Percentiles rank a stretch among this genome's conserved stretches.
These are phyloP conservation scores for Yamadazyma sp. DNA, from an alignment of 805 yeast genomes.

Conservation along the genomic window DNA sequence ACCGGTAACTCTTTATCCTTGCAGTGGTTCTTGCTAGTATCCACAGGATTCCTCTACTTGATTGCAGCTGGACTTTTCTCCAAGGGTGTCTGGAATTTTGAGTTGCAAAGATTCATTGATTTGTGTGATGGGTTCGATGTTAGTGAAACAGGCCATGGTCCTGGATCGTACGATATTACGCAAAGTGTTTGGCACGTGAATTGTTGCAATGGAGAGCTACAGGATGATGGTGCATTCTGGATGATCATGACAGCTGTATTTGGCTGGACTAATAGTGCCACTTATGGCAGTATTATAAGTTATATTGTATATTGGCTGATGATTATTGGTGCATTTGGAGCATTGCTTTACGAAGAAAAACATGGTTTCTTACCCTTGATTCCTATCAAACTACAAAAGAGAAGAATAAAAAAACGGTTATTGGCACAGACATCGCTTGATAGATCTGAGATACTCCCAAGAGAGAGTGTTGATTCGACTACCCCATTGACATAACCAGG, in stretches of 20 bases:
- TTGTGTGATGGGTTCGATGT: constrained; percentile 80
- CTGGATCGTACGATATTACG: constrained; percentile 83
- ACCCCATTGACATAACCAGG: constrained; percentile 14
- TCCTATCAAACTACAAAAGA: constrained; percentile 62
- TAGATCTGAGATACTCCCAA: not conserved
- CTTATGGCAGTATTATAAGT: constrained; percentile 79
- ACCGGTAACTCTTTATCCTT: constrained; percentile 80
- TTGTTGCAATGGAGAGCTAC: constrained; percentile 82
- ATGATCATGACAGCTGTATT: constrained; percentile 84
- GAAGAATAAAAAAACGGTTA: constrained; percentile 45
- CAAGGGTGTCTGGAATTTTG: constrained; percentile 88
- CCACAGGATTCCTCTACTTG: constrained; percentile 78
- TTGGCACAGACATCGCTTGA: not conserved
- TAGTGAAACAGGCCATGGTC: constrained; percentile 87
- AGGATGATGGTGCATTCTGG: constrained; percentile 76
- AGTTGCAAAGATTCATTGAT: constrained; percentile 71
- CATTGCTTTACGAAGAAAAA: constrained; percentile 49
- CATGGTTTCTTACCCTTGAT: constrained; percentile 59
- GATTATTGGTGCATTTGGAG: constrained; percentile 45
- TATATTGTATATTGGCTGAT: constrained; percentile 71
- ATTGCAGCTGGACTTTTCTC: constrained; percentile 87
- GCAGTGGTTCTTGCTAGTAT: constrained; percentile 67
- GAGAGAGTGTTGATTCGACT: constrained; percentile 15
- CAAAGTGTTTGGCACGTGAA: constrained; percentile 91
- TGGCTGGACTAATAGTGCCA: constrained; percentile 95